Evolutionary conservation across 371 early-diverging fungal species (phyloP), one percentile per base, ranked within the genome.

Genomic region (Batrachochytrium dendrobatidis): DNA sequence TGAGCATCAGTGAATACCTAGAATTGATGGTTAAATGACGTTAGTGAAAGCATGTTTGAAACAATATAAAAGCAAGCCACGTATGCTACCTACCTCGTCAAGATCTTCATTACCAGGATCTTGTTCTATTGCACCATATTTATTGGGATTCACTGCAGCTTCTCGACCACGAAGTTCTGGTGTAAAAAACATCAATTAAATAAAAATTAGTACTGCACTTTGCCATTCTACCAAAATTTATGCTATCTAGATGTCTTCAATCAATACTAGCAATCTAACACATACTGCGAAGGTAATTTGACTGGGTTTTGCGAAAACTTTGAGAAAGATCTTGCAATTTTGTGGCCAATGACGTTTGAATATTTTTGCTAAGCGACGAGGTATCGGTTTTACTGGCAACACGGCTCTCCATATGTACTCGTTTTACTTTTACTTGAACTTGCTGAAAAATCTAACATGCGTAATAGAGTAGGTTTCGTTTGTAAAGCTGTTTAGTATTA

Each of bases 1-100:
- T 97, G 94, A 32, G 88, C 82, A 68, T 89, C 87, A 1, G 91
- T 92, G 63, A 95, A 88, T 10, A 84, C 85, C 86, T 88, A 46
- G 22, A 28, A 58, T 1, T 12, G 26, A 7, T 22, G 18, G 24
- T 22, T 4, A 52, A 24, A 5, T 8, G 5, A 4, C 53, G 4
- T n/a, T n/a, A 12, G 5, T n/a, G 4, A 52, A 8, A 8, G 32
- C 53, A 20, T 10, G 20, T 49, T 7, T 49, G 10, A 20, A 39
- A 20, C 39, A 15, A 20, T 15, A 39, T 22, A 24, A 20, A n/a
- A 25, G 8, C 53, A 7, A 52, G n/a, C 4, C 18, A 4, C 8
- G 26, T 28, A 10, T 12, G 50, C 3, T 20, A 6, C 65, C 31
- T 56, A 77, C 73, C n/a, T 68, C 70, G 48, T 73, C 77, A 20